These are phyloP conservation scores for Trametes hirsuta DNA, from an alignment of 1,284 basidiomycete species.

Conservation along the genomic window DNA sequence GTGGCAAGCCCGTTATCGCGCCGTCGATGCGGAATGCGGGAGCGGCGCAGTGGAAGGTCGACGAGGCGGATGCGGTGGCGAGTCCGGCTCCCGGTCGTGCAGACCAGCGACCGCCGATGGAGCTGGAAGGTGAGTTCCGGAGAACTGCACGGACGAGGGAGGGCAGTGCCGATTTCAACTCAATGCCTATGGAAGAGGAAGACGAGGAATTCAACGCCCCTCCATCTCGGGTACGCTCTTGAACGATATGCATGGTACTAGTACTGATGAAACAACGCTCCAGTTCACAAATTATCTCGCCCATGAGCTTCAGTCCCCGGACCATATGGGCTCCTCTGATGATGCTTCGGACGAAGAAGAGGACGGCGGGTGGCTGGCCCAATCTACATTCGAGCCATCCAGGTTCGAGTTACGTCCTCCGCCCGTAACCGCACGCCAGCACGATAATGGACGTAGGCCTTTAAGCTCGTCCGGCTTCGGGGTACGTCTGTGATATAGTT, in stretches of 20 bases:
- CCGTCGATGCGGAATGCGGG: slow-evolving; percentile 40
- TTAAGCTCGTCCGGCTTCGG: slow-evolving; percentile 59
- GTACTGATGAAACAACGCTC: background rate
- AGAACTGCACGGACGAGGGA: slow-evolving; percentile 51
- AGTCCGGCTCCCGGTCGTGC: slow-evolving; percentile 30
- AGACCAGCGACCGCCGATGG: slow-evolving; percentile 27
- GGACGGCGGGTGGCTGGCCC: slow-evolving; percentile 77
- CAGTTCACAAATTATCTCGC: slow-evolving; percentile 78
- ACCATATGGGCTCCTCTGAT: slow-evolving; percentile 56
- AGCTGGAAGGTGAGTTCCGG: slow-evolving; percentile 60
- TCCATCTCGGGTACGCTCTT: slow-evolving; percentile 54
- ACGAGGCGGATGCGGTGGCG: slow-evolving; percentile 60
- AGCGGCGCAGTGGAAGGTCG: slow-evolving; percentile 65
- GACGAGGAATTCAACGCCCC: slow-evolving; percentile 38
- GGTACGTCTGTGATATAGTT: slow-evolving; percentile 41
- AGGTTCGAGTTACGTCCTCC: slow-evolving; percentile 49
- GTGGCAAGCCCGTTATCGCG: slow-evolving; percentile 71
- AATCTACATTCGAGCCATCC: slow-evolving; percentile 58
- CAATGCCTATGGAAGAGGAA: slow-evolving; percentile 53
- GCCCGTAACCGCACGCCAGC: slow-evolving; percentile 55
- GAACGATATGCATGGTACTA: background rate
- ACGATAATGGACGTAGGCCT: slow-evolving; percentile 51
- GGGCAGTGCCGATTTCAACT: slow-evolving; percentile 70
- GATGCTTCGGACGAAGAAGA: slow-evolving; percentile 61
- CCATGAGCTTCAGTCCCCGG: slow-evolving; percentile 68